Evolutionary conservation across 2,329 filamentous ascomycete species (phyloP).

Genomic region (Mycogone perniciosa): DNA sequence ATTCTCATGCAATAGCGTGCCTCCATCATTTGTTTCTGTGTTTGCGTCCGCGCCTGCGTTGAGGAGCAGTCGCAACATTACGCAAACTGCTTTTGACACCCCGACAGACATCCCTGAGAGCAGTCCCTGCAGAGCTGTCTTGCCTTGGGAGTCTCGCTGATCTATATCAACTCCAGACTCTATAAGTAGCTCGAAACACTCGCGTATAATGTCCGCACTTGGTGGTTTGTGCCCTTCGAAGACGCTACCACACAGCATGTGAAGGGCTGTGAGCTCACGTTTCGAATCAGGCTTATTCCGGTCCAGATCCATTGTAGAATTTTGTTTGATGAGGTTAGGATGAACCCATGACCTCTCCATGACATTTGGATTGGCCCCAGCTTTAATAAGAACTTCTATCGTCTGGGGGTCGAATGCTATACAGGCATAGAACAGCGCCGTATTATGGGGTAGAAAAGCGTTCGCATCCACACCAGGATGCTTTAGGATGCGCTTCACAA

Average conservation of each 20-base stretch:
- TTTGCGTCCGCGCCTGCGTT: neutral
- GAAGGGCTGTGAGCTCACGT: no score
- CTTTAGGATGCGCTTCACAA: constrained; percentile 24
- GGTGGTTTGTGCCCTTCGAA: no score
- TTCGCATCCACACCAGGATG: constrained; percentile 28
- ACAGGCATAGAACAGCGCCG: constrained; percentile 19
- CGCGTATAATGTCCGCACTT: neutral
- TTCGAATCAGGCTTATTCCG: no score
- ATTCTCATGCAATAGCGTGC: neutral
- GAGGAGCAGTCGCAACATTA: constrained; percentile 13
- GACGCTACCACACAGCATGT: no score
- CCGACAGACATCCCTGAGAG: neutral
- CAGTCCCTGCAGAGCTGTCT: neutral
- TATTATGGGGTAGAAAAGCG: constrained; percentile 15
- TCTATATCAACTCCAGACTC: neutral
- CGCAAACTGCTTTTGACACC: neutral
- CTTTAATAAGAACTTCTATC: constrained; percentile 18
- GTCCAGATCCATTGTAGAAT: no score
- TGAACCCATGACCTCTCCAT: no score
- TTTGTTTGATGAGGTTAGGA: no score
- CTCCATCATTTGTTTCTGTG: neutral
- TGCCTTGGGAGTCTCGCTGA: neutral
- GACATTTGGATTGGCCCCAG: constrained; percentile 26
- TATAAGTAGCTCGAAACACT: neutral
- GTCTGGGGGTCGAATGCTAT: neutral